Base-by-base conservation (phyloP, 2,329 filamentous ascomycete genomes). In the Remersonia thermophila region DNA sequence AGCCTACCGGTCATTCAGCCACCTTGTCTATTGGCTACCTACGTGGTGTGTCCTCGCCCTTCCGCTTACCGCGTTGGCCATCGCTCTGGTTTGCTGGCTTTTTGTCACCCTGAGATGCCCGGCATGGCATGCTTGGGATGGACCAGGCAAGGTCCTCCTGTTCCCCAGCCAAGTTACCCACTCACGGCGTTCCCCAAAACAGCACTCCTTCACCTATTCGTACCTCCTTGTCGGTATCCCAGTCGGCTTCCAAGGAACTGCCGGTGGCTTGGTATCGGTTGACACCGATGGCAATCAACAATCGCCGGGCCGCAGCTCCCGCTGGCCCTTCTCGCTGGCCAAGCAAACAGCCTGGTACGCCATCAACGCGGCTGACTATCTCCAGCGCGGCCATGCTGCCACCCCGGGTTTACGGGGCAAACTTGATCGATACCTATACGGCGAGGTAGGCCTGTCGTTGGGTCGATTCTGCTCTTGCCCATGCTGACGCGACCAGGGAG, bases 171-270 rank as follows among this genome's bases (percentile, higher is more conserved):
- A 60, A 30, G 83, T 76, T 11, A 75, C 67, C 2, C 81, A 86
- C 52, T 61, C 69, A 3, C 66, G 80, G 13, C 52, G 80, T n/a
- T 76, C 79, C 39, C 81, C 81, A 0, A 66, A 73, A 50, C 72
- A 68, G 40, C 77, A 85, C 51, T 67, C 67, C 0, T 86, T 87
- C 50, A 62, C 62, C 1, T 83, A 84, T 51, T 76, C 77, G 0
- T 84, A 85, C 52, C 66, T 86, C 1, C 63, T 77, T 31, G 73
- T 77, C 17, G 80, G 80, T 1, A 63, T 82, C 28, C 80, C 80
- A 0, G 65, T 85, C 16, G 69, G 69, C n/a, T 76, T 71, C 54
- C 59, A 60, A 34, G 77, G 75, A 5, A 59, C 58, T 29, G 57
- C 62, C n/a, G 68, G 66, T 31, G 66, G 66, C 8, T 60, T 80